Base-by-base conservation (phyloP, 495 filamentous ascomycete genomes). In the Penicillium flavigenum region DNA sequence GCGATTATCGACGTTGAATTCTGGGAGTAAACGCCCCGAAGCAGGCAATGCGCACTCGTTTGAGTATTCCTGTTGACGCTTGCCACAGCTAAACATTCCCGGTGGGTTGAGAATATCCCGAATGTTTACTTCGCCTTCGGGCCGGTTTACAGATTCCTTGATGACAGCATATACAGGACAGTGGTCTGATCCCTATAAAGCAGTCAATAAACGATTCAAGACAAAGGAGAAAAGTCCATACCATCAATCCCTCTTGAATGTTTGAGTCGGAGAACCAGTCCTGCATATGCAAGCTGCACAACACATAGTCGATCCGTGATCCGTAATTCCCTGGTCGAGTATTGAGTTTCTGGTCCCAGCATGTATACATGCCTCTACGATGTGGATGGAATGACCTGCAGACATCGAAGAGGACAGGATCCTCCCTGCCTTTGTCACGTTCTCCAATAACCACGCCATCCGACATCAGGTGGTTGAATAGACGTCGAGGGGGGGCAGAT, bases 241-340 rank as follows among this genome's bases (percentile, higher is more conserved):
- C 85, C 81, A 96, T 84, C 9, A 98, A 76, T 4, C 93, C 94
- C 71, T 97, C 92, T 66, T 97, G 94, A 31, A 98, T 98, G 63
- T 97, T 90, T n/a, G 90, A 84, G 53, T 90, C 88, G 27, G 69
- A 75, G 66, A 96, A 89, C 92, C 92, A 98, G 54, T 81, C 72
- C 60, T 86, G 88, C 84, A 96, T 93, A 34, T 82, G 80, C 41
- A 86, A 74, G 58, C 83, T 92, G 67, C 90, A 93, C 7, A 97
- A 79, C 29, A 98, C 85, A 71, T 96, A 98, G 66, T 98, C 94
- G 53, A 98, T 97, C 31, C 94, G 79, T 34, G 89, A 86, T 2
- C 94, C 94, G 66, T 85, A 92, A 68, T 98, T 98, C 12, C 88
- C 93, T 1, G 94, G 94, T 36, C 94, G 81, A 20, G 88, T 87